These are phyloP conservation scores for Selaginella moellendorffii DNA, from an alignment of 75 land plant genomes.

Conservation along the genomic window DNA sequence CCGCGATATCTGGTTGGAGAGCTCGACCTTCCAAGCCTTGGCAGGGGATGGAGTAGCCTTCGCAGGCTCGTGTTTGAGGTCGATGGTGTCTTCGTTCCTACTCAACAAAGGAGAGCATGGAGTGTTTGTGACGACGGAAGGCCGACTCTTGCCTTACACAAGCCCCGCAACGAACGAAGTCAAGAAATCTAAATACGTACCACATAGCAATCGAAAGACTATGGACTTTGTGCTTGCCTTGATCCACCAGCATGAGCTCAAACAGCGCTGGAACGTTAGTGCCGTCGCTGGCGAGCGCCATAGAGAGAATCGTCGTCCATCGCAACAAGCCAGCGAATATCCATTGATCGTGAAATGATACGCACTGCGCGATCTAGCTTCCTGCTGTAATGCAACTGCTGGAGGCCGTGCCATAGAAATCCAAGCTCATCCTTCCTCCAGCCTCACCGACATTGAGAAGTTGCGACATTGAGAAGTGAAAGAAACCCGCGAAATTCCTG, in stretches of 20 bases:
- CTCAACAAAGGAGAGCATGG: too few species aligned
- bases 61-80: too few species aligned
- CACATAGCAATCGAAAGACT: slow-evolving; percentile 9
- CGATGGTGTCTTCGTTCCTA: too few species aligned
- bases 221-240: slow-evolving; percentile 6
- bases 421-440: not conserved
- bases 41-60: too few species aligned
- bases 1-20: too few species aligned
- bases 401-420: not conserved
- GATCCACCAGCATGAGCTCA: slow-evolving; percentile 2
- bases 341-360: slow-evolving; percentile 9
- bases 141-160: too few species aligned
- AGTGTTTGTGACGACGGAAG: too few species aligned
- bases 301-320: slow-evolving; percentile 1
- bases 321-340: not conserved
- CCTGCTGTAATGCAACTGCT: not conserved
- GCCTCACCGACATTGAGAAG: too few species aligned
- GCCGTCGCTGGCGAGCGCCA: slow-evolving; percentile 9
- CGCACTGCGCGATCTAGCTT: not conserved
- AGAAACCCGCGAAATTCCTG: too few species aligned
- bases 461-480: too few species aligned
- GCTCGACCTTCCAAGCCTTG: too few species aligned
- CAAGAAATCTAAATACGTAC: slow-evolving; percentile 1
- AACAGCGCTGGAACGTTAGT: not conserved
- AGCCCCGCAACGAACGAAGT: not conserved